A percentile compares a stretch with the other conserved stretches of the same genome.
These are phyloP conservation scores for Wickerhamomyces sp. DNA, from an alignment of 1,139 yeast genomes.

Conservation along the genomic window DNA sequence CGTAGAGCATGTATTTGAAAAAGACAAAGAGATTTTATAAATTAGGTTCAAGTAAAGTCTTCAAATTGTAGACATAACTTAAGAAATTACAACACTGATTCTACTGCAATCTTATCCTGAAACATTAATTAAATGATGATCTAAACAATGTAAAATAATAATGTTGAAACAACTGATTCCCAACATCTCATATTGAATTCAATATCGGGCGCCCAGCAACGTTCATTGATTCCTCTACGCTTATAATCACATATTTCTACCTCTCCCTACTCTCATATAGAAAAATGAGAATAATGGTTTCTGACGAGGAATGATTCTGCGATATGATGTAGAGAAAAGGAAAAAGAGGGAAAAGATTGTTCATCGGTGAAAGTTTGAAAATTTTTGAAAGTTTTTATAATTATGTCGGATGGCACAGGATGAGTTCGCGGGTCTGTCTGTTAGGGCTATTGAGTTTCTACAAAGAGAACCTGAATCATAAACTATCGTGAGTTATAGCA, in stretches of 20 bases:
- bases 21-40: too few species aligned
- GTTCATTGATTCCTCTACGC: slow-evolving; percentile 29
- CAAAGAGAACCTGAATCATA: too few species aligned
- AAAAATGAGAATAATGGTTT: background rate
- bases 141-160: background rate
- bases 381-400: slow-evolving; percentile 1
- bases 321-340: slow-evolving; percentile 8
- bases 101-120: too few species aligned
- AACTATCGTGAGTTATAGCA: too few species aligned
- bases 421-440: background rate
- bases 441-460: too few species aligned
- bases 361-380: background rate
- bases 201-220: slow-evolving; percentile 39
- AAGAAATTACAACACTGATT: too few species aligned
- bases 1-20: too few species aligned
- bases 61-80: too few species aligned
- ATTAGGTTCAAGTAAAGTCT: too few species aligned
- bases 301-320: slow-evolving; percentile 4
- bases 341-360: background rate
- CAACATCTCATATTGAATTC: slow-evolving; percentile 29
- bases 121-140: too few species aligned
- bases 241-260: slow-evolving; percentile 17
- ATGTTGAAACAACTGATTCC: slow-evolving; percentile 38
- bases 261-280: background rate
- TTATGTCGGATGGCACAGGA: background rate